These are phyloP conservation scores for Zasmidium cellare DNA, from an alignment of 2,329 filamentous ascomycete species.

Conservation along the genomic window DNA sequence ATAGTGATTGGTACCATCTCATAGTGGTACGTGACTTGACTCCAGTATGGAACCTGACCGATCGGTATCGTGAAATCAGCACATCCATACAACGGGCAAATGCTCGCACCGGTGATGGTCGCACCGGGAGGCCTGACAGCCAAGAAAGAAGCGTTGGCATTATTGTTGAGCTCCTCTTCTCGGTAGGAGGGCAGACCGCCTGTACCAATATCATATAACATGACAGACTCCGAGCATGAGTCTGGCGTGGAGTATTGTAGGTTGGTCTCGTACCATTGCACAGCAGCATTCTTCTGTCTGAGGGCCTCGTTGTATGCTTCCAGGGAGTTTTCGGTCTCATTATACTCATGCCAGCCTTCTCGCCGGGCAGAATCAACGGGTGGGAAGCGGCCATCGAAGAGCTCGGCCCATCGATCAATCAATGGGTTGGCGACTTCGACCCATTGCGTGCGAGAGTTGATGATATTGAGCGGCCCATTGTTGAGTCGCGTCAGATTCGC, in stretches of 20 bases:
- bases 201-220: slow-evolving; percentile 46
- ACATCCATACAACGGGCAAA: slow-evolving; percentile 24
- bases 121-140: slow-evolving; percentile 34
- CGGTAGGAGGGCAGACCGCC: slow-evolving; percentile 32
- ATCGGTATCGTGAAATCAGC: slow-evolving; percentile 46
- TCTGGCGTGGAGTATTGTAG: slow-evolving; percentile 39
- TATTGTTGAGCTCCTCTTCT: slow-evolving; percentile 36
- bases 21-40: slow-evolving; percentile 40
- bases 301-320: slow-evolving; percentile 29
- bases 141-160: slow-evolving; percentile 35
- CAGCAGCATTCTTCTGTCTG: slow-evolving; percentile 33
- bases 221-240: slow-evolving; percentile 43
- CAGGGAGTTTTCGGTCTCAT: slow-evolving; percentile 23
- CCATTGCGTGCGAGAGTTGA: slow-evolving; percentile 38
- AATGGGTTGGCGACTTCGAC: slow-evolving; percentile 36
- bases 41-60: slow-evolving; percentile 43
- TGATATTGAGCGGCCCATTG: slow-evolving; percentile 29
- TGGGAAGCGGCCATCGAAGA: slow-evolving; percentile 42
- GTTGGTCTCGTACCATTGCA: slow-evolving; percentile 41
- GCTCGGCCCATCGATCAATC: slow-evolving; percentile 33
- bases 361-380: slow-evolving; percentile 41
- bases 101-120: slow-evolving; percentile 33
- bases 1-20: slow-evolving; percentile 39
- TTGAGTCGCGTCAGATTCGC: slow-evolving; percentile 35
- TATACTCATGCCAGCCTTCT: slow-evolving; percentile 30